Evolutionary conservation across 179 eudicot genomes (phyloP), one percentile per base, ranked within the genome.

Genomic region (Silene vulgaris): DNA sequence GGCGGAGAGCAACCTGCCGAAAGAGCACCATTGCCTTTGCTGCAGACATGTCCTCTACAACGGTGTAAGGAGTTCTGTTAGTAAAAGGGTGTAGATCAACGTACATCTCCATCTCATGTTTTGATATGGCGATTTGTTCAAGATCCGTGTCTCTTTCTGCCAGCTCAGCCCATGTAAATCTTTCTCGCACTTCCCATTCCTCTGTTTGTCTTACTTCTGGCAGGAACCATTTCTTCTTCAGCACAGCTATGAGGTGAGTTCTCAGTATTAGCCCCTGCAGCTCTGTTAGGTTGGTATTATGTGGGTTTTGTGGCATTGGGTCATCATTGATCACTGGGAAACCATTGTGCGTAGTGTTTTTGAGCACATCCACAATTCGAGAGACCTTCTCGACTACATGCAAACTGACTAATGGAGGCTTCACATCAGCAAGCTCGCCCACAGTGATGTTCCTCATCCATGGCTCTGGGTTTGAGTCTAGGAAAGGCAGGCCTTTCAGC

Each of bases 21-120:
- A 93, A 93, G 70, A 86, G 93, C 75, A 93, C 89, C 86, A 93
- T 67, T 26, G 98, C 98, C 87, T 93, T 93, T 19, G 98, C 97
- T 20, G 81, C 97, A 0, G 97, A 93, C 86, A 84, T 87, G 79
- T 87, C 87, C 73, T 93, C 98, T 26, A 91, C 82, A 30, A 93
- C 98, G 1, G 97, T 93, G 75, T 87, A 87, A 20, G 98, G 97
- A 4, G 97, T 91, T 77, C 87, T 87, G 75, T 94, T 94, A 12
- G 88, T 85, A 75, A 88, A 90, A 0, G 91, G 94, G 76, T 92
- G 97, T 82, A 94, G 87, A 81, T 94, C 97, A 28, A 94, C 79
- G 76, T 74, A 92, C 98, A 89, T 94, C 60, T 94, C 91, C 97
- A 92, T 80, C 72, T 94, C 98, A 74, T 90, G 97, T 4, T 84